A percentile compares a stretch with the other conserved stretches of the same genome.
Conservation (phyloP, 2,329 filamentous ascomycete genomes). For the Cercospora citrullina region DNA sequence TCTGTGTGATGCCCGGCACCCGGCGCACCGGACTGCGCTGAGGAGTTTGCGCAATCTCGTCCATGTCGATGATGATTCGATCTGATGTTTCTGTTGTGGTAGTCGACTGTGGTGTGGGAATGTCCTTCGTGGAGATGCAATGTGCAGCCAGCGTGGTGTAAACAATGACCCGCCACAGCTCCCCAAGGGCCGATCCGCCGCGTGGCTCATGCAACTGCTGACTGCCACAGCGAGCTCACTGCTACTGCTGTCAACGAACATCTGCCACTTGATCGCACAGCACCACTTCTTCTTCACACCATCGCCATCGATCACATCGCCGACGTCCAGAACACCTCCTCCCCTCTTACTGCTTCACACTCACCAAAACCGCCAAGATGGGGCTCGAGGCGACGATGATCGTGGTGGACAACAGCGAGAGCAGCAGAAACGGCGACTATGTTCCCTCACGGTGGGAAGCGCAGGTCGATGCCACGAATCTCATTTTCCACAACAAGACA, state of each 20-base stretch:
- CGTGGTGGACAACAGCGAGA: constrained; percentile 98
- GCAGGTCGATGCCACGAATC: constrained; percentile 90
- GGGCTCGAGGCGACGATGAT: constrained; percentile 99
- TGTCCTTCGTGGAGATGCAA: neutral
- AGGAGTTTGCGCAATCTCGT: constrained; percentile 23
- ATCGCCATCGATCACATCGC: neutral
- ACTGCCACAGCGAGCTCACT: constrained; percentile 5
- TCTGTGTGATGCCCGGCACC: constrained; percentile 38
- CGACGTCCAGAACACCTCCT: neutral
- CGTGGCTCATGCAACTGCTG: constrained; percentile 3
- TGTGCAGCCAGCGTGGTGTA: neutral
- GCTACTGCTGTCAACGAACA: constrained; percentile 6
- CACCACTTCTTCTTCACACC: neutral
- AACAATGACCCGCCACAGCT: constrained; percentile 9
- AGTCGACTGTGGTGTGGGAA: neutral
- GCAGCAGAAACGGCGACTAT: constrained; percentile 93
- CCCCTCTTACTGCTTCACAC: neutral
- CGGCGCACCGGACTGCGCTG: constrained; percentile 29
- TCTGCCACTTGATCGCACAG: neutral
- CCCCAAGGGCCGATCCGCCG: neutral
- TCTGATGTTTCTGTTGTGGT: constrained; percentile 2
- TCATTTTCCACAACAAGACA: constrained; percentile 94
- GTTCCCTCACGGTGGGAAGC: constrained; percentile 91
- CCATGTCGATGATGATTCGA: constrained; percentile 10
- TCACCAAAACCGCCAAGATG: constrained; percentile 65